Base-by-base conservation (phyloP, 495 filamentous ascomycete species). In the Penicillium alfredii region DNA sequence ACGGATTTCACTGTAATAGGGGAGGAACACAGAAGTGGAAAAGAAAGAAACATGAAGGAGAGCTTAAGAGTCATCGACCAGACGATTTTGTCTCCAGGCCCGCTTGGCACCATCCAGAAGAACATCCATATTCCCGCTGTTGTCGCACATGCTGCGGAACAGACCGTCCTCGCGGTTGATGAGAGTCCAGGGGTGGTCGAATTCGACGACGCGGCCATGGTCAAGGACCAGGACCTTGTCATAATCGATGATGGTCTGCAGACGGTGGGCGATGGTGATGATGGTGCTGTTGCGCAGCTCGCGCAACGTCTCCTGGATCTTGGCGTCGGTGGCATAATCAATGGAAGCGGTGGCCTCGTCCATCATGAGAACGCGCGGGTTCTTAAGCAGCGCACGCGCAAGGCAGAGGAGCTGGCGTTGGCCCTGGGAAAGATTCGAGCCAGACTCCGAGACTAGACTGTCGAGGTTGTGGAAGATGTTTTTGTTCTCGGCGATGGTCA, bases 311-410 rank as follows among this genome's bases (percentile, higher is more conserved):
- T 84, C 85, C 59, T 99, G 93, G 55, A 99, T 97, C 61, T 95
- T 95, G 41, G 78, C 67, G 52, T 99, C 93, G 10, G 92, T 99
- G 21, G 79, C 80, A 62, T 97, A 97, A 69, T 99, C 93, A 55
- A 99, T 97, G 1, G 87, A 94, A 0, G 92, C 93, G 15, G 93
- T 99, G 11, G 93, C 93, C 69, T 99, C 93, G 61, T 99, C 93
- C 92, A 99, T 97, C 56, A 99, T 82, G 3, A 99, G 68, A 11
- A 99, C 92, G 27, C 81, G 85, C 0, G 93, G 92, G 19, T 76
- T 76, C 67, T 89, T 96, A 50, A 99, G 82, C 29, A 99, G 73
- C 1, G 93, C 93, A 12, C 93, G 82, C 2, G 93, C 93, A 10
- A 99, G 81, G 50, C 93, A 99, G 28, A 99, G 72, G 9, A 99